Conservation (phyloP, 1,284 basidiomycete species). For the Leccinum solheimii region DNA sequence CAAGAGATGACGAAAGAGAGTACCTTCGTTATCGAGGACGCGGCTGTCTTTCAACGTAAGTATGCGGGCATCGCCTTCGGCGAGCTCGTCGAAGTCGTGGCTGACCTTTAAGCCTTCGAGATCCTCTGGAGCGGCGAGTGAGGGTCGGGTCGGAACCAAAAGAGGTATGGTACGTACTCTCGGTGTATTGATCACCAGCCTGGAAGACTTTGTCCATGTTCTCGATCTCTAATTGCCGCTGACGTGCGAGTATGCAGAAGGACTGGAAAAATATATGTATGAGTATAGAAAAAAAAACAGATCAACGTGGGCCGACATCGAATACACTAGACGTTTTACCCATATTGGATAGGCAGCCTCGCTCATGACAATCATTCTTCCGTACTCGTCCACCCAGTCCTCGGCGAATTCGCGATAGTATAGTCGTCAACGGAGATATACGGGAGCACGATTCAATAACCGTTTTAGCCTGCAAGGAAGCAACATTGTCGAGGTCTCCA, state of each 20-base stretch:
- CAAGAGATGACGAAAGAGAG: conserved; percentile 14
- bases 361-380: conserved; percentile 45
- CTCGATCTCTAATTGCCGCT: conserved; percentile 76
- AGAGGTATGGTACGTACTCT: conserved; percentile 53
- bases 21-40: conserved; percentile 91
- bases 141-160: conserved; percentile 4
- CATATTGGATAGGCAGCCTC: conserved; percentile 50
- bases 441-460: conserved; percentile 22
- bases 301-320: conserved; percentile 6
- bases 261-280: conserved; percentile 27
- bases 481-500: neutral
- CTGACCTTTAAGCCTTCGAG: conserved; percentile 92
- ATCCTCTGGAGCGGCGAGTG: conserved; percentile 56
- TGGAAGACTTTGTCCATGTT: conserved; percentile 77
- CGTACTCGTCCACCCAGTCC: conserved; percentile 40
- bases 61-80: conserved; percentile 92
- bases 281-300: neutral
- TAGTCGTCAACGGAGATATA: conserved; percentile 29
- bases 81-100: conserved; percentile 90
- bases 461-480: conserved; percentile 25
- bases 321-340: conserved; percentile 18
- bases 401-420: conserved; percentile 32
- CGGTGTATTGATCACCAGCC: conserved; percentile 67
- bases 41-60: conserved; percentile 95
- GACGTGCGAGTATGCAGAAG: conserved; percentile 58